Conservation (phyloP, 2,329 filamentous ascomycete species). For the Fusarium sp. region DNA sequence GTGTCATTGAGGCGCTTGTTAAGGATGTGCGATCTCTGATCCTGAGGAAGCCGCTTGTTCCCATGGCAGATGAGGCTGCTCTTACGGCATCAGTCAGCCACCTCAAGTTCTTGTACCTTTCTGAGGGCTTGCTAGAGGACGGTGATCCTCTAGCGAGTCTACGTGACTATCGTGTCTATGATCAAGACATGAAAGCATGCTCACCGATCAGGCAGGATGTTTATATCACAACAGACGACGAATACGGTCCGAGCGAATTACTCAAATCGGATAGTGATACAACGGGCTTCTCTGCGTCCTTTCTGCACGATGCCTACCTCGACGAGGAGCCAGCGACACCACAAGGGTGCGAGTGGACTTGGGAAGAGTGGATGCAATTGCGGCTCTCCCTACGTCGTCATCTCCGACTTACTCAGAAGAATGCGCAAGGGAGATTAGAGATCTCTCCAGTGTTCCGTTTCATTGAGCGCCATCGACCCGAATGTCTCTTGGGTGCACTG, state of each 20-base stretch:
- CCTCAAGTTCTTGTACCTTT: conserved; percentile 40
- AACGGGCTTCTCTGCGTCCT: not conserved
- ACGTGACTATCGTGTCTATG: conserved; percentile 7
- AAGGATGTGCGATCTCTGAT: conserved; percentile 29
- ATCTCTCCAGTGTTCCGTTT: conserved; percentile 28
- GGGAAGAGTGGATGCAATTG: conserved; percentile 36
- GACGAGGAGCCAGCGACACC: conserved; percentile 19
- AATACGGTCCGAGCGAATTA: conserved; percentile 24
- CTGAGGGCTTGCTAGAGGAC: conserved; percentile 13
- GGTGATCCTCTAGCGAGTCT: not conserved
- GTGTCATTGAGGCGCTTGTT: conserved; percentile 20
- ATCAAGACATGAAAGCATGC: conserved; percentile 6
- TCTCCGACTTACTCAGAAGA: conserved; percentile 3
- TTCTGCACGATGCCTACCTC: conserved; percentile 31
- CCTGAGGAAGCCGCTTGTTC: not conserved
- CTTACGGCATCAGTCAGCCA: conserved; percentile 21
- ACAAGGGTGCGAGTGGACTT: conserved; percentile 5
- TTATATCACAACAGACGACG: conserved; percentile 33
- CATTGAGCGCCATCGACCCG: conserved; percentile 16
- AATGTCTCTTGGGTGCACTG: conserved; percentile 20
- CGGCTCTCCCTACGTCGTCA: conserved; percentile 20
- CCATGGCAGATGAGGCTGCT: not conserved
- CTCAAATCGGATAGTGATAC: conserved; percentile 4
- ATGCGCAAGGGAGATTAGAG: not conserved
- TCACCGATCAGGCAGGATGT: conserved; percentile 3